phyloP scores from a whole-genome alignment of 192 early-diverging fungal genomes.

The Chytriomyces sp. region DNA sequence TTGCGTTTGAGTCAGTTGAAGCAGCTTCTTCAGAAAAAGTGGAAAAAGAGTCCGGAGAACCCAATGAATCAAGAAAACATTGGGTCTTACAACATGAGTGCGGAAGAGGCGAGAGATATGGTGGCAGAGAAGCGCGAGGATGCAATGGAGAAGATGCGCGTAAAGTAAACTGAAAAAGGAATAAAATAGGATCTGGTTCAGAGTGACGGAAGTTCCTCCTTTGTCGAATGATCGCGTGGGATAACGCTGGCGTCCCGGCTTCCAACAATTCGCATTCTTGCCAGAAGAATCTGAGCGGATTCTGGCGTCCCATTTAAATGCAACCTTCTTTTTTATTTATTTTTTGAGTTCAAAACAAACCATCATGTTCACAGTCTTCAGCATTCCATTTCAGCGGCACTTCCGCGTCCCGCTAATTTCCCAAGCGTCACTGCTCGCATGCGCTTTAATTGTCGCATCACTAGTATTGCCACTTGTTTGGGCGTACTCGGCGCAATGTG shows the following conservation, averaged over 20 bases:
- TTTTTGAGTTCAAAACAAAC: not conserved
- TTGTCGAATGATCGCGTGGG: too few species aligned
- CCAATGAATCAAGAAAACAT: conserved; percentile 73
- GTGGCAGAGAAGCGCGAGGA: conserved; percentile 56
- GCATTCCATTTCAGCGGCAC: conserved; percentile 39
- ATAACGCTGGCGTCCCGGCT: too few species aligned
- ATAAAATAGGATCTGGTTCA: too few species aligned
- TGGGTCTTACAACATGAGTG: conserved; percentile 73
- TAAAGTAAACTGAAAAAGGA: conserved; percentile 39
- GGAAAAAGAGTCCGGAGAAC: conserved; percentile 74
- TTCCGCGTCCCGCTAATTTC: conserved; percentile 37
- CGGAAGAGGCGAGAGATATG: conserved; percentile 60
- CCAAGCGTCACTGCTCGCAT: conserved; percentile 28
- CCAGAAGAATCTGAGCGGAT: too few species aligned
- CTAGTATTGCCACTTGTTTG: conserved; percentile 41
- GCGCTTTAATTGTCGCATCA: conserved; percentile 3
- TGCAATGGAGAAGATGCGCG: conserved; percentile 56
- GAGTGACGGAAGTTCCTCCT: too few species aligned
- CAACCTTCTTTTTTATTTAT: too few species aligned
- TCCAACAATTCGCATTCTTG: too few species aligned
- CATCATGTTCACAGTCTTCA: conserved; percentile 35
- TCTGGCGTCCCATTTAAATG: too few species aligned
- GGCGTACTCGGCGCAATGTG: conserved; percentile 43
- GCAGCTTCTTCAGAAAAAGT: conserved; percentile 80
- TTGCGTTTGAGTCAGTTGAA: conserved; percentile 70